A percentile compares a stretch with the other conserved stretches of the same genome.
These are phyloP conservation scores for Venturia carpophila DNA, from an alignment of 2,329 filamentous ascomycete genomes.

Conservation along the genomic window DNA sequence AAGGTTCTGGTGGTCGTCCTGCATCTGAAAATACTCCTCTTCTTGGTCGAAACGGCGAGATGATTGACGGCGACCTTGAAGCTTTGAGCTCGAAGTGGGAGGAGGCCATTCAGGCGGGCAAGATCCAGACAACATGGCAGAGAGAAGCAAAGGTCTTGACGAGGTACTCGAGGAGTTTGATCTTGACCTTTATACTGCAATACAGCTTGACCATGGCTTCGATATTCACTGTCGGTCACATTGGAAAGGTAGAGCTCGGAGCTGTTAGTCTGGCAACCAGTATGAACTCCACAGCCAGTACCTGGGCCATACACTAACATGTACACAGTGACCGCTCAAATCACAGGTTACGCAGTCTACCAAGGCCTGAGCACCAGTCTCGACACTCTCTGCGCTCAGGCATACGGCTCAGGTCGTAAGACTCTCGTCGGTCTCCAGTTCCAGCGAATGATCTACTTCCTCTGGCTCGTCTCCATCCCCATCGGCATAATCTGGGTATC, in stretches of 20 bases:
- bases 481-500: slow-evolving; percentile 65
- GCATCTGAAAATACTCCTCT: slow-evolving; percentile 24
- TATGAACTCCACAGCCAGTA: slow-evolving; percentile 19
- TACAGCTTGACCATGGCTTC: slow-evolving; percentile 41
- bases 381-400: slow-evolving; percentile 88
- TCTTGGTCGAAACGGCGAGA: slow-evolving; percentile 19
- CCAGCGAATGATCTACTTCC: slow-evolving; percentile 72
- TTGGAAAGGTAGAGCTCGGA: slow-evolving; percentile 41
- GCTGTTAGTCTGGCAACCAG: slow-evolving; percentile 40
- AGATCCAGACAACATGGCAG: slow-evolving; percentile 85
- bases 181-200: slow-evolving; percentile 43
- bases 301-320: background rate
- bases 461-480: slow-evolving; percentile 63
- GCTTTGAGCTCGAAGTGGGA: slow-evolving; percentile 59
- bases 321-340: slow-evolving; percentile 37
- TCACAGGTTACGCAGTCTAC: slow-evolving; percentile 42
- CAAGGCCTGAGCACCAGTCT: slow-evolving; percentile 74
- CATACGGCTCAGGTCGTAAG: slow-evolving; percentile 84
- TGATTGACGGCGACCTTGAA: slow-evolving; percentile 47
- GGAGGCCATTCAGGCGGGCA: slow-evolving; percentile 70
- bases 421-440: slow-evolving; percentile 79
- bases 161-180: slow-evolving; percentile 39
- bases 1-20: slow-evolving; percentile 27
- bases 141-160: slow-evolving; percentile 76
- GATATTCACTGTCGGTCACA: slow-evolving; percentile 44